phyloP scores from a whole-genome alignment of 2,329 filamentous ascomycete species.

The Cercospora beticola region DNA sequence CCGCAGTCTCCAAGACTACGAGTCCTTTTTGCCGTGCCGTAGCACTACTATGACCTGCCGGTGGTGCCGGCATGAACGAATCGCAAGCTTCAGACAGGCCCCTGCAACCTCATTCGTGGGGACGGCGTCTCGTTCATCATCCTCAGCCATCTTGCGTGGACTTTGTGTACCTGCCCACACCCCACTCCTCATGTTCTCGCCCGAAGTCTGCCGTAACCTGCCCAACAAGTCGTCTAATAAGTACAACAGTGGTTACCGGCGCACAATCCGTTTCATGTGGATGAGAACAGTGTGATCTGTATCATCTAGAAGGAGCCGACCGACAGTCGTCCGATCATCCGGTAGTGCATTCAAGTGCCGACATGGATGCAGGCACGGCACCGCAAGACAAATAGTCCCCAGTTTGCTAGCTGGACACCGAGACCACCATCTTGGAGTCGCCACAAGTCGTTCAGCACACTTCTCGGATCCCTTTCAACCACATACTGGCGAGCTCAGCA shows the following conservation, averaged over 20 bases:
- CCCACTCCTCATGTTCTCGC: slow-evolving; percentile 16
- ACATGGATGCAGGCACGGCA: slow-evolving; percentile 22
- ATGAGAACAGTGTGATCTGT: slow-evolving; percentile 12
- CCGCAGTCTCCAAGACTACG: background rate
- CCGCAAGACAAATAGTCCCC: slow-evolving; percentile 21
- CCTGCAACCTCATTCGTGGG: slow-evolving; percentile 25
- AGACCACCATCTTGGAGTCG: background rate
- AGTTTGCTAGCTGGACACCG: slow-evolving; percentile 20
- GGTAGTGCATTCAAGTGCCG: slow-evolving; percentile 14
- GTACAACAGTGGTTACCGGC: background rate
- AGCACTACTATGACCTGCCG: slow-evolving; percentile 9
- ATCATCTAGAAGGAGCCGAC: slow-evolving; percentile 17
- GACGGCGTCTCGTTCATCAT: slow-evolving; percentile 14
- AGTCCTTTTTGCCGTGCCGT: slow-evolving; percentile 17
- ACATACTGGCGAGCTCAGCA: background rate
- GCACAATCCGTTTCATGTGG: background rate
- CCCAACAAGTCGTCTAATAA: background rate
- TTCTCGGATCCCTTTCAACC: background rate
- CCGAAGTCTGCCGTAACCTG: slow-evolving; percentile 14
- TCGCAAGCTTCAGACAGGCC: slow-evolving; percentile 18
- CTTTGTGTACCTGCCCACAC: slow-evolving; percentile 6
- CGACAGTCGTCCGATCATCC: slow-evolving; percentile 14
- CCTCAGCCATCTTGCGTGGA: slow-evolving; percentile 8
- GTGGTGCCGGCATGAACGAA: slow-evolving; percentile 20
- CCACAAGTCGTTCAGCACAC: background rate